phyloP scores from a whole-genome alignment of 768 basidiomycete genomes.

The Lactarius trivialis region DNA sequence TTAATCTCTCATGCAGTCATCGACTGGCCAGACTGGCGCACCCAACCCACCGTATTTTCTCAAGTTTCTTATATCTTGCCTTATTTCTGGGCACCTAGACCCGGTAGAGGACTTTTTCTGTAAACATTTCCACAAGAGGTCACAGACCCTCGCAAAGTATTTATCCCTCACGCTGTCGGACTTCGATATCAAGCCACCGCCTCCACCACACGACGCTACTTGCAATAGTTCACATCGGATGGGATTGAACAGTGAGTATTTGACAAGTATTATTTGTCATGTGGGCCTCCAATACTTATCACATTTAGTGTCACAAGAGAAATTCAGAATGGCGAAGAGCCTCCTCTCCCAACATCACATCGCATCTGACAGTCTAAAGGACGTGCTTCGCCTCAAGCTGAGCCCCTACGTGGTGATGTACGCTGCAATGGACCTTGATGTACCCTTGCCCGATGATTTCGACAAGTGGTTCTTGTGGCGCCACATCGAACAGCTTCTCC shows the following conservation, averaged over 20 bases:
- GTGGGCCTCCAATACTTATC: neutral
- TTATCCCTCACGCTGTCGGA: neutral
- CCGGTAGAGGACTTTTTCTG: slow-evolving; percentile 10
- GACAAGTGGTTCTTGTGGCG: slow-evolving; percentile 19
- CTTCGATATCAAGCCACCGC: slow-evolving; percentile 2
- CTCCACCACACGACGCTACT: slow-evolving; percentile 8
- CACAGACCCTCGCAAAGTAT: slow-evolving; percentile 14
- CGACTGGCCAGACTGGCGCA: neutral
- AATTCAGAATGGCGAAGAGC: slow-evolving; percentile 13
- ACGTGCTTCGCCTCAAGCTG: slow-evolving; percentile 12
- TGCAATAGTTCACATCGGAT: slow-evolving; percentile 10
- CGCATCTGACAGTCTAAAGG: neutral
- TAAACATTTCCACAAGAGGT: slow-evolving; percentile 10
- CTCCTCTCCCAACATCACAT: slow-evolving; percentile 4
- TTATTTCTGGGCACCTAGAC: slow-evolving; percentile 3
- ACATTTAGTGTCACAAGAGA: slow-evolving; percentile 7
- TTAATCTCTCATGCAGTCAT: neutral
- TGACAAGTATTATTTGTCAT: neutral
- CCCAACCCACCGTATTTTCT: neutral
- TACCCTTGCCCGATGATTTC: slow-evolving; percentile 15
- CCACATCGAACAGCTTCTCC: slow-evolving; percentile 19
- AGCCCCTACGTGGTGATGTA: slow-evolving; percentile 21
- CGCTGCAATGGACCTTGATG: slow-evolving; percentile 21
- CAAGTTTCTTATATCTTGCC: slow-evolving; percentile 7
- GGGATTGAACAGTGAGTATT: slow-evolving; percentile 15